Evolutionary conservation across 225 moss, liverwort and hornwort species (phyloP).

Genomic region (Asterella californica): DNA sequence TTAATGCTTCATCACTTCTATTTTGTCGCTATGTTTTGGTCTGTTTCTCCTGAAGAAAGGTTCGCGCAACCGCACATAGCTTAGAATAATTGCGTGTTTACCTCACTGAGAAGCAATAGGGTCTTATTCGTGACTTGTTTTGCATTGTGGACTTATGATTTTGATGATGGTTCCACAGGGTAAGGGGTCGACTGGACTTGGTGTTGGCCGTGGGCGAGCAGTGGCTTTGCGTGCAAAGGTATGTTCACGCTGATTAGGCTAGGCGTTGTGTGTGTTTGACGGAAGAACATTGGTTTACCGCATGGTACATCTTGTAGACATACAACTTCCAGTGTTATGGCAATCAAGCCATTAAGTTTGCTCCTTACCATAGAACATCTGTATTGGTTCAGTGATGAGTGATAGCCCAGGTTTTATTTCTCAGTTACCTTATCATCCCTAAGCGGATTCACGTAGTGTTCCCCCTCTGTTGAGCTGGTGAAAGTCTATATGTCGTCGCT

Average conservation of each 20-base stretch:
- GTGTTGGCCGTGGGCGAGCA: slow-evolving; percentile 57
- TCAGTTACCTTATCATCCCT: too few species aligned
- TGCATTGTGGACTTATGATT: neutral
- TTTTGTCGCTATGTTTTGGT: neutral
- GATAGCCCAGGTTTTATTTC: neutral
- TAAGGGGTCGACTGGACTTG: slow-evolving; percentile 53
- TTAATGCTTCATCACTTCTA: neutral
- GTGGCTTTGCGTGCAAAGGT: slow-evolving; percentile 58
- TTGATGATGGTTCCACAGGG: slow-evolving; percentile 27
- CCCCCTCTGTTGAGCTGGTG: too few species aligned
- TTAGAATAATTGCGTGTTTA: neutral
- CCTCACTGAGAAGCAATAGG: neutral
- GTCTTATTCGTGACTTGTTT: neutral
- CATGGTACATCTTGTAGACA: neutral
- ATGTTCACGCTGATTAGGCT: neutral
- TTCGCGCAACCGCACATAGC: too few species aligned
- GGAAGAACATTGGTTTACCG: neutral
- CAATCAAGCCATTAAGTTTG: neutral
- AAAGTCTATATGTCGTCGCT: too few species aligned
- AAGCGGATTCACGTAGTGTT: too few species aligned
- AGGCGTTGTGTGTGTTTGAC: neutral
- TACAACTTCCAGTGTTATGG: neutral
- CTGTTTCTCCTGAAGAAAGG: neutral
- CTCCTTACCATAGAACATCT: neutral
- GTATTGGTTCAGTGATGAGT: neutral